Percentiles rank a stretch among this genome's conserved stretches.
phyloP scores from a whole-genome alignment of 352 stramenopile species.

The Aphanomyces stellatus region DNA sequence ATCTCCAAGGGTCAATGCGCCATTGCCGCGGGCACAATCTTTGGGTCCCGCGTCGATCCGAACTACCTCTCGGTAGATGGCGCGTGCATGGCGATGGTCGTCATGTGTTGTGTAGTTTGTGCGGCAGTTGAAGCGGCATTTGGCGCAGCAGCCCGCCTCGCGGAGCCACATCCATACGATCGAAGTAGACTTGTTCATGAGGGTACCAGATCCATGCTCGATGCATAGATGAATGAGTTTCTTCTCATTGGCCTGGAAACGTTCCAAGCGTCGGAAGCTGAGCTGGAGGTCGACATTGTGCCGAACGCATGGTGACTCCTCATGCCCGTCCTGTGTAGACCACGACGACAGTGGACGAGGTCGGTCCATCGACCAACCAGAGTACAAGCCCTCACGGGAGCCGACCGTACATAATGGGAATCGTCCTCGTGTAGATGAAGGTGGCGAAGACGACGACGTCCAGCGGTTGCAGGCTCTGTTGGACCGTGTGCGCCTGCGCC shows the following conservation, averaged over 20 bases:
- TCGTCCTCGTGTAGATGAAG: not conserved
- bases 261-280: constrained; percentile 23
- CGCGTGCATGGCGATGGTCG: not conserved
- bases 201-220: not conserved
- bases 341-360: no score
- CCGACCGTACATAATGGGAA: not conserved
- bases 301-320: not conserved
- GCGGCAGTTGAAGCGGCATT: constrained; percentile 33
- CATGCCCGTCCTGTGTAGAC: not conserved
- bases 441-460: not conserved
- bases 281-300: not conserved
- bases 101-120: constrained; percentile 32
- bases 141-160: constrained; percentile 22
- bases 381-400: not conserved
- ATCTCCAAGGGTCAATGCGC: constrained; percentile 44
- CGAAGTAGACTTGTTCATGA: constrained; percentile 19
- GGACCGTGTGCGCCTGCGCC: not conserved
- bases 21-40: constrained; percentile 32
- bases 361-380: not conserved
- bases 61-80: constrained; percentile 36
- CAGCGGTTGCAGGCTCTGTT: not conserved
- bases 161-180: constrained; percentile 24
- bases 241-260: constrained; percentile 41
- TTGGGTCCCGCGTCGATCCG: constrained; percentile 40
- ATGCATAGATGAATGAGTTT: constrained; percentile 28